phyloP scores from a whole-genome alignment of 176 grass and related monocot species.

The Eragrostis nindensis region DNA sequence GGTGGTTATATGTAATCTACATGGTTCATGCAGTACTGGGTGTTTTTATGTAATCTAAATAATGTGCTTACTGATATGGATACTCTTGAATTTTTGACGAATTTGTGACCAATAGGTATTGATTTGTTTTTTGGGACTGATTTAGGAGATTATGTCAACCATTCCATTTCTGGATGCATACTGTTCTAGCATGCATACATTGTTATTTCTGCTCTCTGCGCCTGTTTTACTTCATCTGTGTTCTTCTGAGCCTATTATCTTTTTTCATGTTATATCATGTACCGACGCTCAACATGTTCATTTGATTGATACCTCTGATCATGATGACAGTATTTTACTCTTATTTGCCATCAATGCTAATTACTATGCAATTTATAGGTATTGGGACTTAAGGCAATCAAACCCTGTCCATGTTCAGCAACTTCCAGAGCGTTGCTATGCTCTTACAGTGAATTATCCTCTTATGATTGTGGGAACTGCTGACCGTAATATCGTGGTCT shows the following conservation, averaged over 20 bases:
- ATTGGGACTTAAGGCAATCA: conserved; percentile 90
- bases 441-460: conserved; percentile 87
- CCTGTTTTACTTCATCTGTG: neutral
- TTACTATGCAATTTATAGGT: conserved; percentile 57
- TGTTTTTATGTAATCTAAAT: neutral
- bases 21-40: too few relatives aligned
- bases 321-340: conserved; percentile 8
- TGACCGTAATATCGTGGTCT: conserved; percentile 83
- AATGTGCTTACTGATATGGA: neutral
- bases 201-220: neutral
- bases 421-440: conserved; percentile 80
- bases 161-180: conserved; percentile 5
- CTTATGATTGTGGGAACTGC: conserved; percentile 97
- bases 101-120: neutral
- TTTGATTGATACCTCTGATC: neutral
- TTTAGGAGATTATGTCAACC: neutral
- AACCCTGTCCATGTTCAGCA: conserved; percentile 90
- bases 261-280: neutral
- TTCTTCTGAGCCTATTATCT: neutral
- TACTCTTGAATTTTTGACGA: neutral
- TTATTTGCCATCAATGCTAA: conserved; percentile 16
- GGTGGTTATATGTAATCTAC: conserved; percentile 4
- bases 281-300: neutral
- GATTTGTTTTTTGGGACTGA: neutral
- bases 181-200: neutral